Evolutionary conservation across 1,284 basidiomycete genomes (phyloP).

Genomic region (Cryptococcus sp.): DNA sequence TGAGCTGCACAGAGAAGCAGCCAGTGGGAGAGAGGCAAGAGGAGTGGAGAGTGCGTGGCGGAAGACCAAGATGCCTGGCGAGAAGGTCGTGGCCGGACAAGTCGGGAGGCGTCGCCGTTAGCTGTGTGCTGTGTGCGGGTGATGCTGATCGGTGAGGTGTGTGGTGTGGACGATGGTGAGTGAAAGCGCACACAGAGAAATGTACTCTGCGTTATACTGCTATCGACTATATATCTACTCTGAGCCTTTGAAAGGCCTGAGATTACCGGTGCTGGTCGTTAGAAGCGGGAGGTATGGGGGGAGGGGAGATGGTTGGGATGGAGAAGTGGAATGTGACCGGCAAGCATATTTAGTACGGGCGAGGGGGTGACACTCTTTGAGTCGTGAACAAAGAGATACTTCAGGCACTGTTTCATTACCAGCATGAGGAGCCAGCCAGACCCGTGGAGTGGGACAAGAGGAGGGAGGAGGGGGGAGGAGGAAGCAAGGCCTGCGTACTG

Average conservation of each 20-base stretch:
- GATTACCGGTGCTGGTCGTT: background rate
- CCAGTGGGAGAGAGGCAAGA: background rate
- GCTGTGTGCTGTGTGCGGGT: background rate
- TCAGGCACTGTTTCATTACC: background rate
- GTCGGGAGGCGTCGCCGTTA: background rate
- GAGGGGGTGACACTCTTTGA: background rate
- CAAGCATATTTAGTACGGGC: background rate
- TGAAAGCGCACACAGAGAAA: background rate
- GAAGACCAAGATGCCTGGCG: background rate
- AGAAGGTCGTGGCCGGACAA: background rate
- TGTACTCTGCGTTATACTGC: background rate
- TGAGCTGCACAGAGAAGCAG: background rate
- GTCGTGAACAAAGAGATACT: background rate
- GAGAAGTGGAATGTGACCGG: background rate
- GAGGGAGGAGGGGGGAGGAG: background rate
- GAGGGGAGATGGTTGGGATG: background rate
- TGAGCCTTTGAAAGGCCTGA: background rate
- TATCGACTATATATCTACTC: conserved; percentile 2
- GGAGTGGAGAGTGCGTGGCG: background rate
- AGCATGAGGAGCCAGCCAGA: too few species aligned
- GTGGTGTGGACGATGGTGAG: background rate
- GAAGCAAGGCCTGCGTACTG: too few species aligned
- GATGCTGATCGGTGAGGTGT: background rate
- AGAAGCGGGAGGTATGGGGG: background rate
- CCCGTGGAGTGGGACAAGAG: too few species aligned